Percentiles rank a stretch among this genome's conserved stretches.
phyloP scores from a whole-genome alignment of 306 rosid species.

The Prunus davidiana region DNA sequence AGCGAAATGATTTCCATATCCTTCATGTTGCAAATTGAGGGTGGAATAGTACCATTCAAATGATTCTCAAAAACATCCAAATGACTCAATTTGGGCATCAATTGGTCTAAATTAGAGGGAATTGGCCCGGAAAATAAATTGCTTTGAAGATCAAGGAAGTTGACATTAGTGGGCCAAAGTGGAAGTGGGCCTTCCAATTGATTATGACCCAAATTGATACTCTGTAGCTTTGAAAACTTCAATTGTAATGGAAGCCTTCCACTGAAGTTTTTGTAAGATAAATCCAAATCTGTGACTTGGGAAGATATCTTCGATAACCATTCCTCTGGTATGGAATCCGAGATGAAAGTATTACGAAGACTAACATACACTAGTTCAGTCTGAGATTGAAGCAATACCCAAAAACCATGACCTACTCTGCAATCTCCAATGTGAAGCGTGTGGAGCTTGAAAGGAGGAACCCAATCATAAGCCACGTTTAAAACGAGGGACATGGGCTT shows the following conservation, averaged over 20 bases:
- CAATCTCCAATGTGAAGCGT: rapidly evolving
- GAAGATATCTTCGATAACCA: too few relatives aligned
- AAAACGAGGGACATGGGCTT: slow-evolving; percentile 1
- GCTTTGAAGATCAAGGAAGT: not conserved
- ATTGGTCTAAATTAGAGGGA: not conserved
- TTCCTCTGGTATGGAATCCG: too few relatives aligned
- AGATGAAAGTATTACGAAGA: not conserved
- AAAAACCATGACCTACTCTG: not conserved
- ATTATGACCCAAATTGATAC: not conserved
- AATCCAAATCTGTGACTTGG: too few relatives aligned
- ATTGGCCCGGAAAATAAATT: not conserved
- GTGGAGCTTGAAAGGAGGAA: slow-evolving; percentile 14
- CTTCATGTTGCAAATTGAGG: not conserved
- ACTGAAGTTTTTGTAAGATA: too few relatives aligned
- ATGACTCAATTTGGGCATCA: not conserved
- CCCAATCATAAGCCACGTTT: slow-evolving; percentile 1
- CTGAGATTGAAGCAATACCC: not conserved
- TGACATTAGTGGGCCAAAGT: not conserved
- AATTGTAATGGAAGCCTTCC: too few relatives aligned
- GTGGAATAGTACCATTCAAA: not conserved
- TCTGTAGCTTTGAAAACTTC: too few relatives aligned
- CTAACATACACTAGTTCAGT: not conserved
- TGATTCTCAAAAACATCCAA: not conserved
- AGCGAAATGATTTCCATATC: rapidly evolving
- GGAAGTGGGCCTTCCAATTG: not conserved